These are phyloP conservation scores for Saccharum officinarum DNA, from an alignment of 176 grass and related monocot species.

Conservation along the genomic window DNA sequence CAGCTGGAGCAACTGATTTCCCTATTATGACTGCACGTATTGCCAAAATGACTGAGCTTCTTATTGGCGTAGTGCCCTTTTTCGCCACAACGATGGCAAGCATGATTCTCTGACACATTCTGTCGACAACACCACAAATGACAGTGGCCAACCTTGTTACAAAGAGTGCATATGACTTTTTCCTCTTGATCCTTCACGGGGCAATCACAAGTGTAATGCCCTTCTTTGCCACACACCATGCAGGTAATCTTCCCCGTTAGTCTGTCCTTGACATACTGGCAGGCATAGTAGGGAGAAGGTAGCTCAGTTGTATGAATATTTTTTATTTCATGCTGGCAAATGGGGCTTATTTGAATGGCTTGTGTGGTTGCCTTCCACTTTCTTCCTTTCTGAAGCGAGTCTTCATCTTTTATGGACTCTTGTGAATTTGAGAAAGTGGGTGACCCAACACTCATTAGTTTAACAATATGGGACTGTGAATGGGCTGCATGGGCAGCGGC, in stretches of 20 bases:
- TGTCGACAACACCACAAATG: constrained; percentile 32
- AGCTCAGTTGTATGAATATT: background rate
- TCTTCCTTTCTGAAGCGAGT: background rate
- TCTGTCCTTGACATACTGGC: constrained; percentile 21
- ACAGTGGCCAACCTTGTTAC: constrained; percentile 33
- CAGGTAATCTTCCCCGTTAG: constrained; percentile 11
- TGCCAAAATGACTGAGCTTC: background rate
- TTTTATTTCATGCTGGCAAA: background rate
- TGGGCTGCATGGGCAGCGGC: background rate
- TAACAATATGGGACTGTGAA: background rate
- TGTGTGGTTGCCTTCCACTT: background rate
- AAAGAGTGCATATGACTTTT: constrained; percentile 20
- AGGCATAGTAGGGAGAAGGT: background rate
- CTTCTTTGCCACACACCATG: constrained; percentile 31
- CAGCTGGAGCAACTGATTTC: constrained; percentile 28
- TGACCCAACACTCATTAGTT: background rate
- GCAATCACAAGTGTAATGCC: constrained; percentile 33
- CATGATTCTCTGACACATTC: constrained; percentile 4
- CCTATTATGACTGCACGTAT: background rate
- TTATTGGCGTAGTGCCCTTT: constrained; percentile 25
- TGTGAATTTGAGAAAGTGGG: background rate
- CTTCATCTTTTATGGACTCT: background rate
- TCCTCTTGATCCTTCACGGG: constrained; percentile 8
- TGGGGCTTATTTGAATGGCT: background rate
- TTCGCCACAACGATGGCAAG: constrained; percentile 28